phyloP scores from a whole-genome alignment of 768 basidiomycete species.

The Hericium rajendrae region DNA sequence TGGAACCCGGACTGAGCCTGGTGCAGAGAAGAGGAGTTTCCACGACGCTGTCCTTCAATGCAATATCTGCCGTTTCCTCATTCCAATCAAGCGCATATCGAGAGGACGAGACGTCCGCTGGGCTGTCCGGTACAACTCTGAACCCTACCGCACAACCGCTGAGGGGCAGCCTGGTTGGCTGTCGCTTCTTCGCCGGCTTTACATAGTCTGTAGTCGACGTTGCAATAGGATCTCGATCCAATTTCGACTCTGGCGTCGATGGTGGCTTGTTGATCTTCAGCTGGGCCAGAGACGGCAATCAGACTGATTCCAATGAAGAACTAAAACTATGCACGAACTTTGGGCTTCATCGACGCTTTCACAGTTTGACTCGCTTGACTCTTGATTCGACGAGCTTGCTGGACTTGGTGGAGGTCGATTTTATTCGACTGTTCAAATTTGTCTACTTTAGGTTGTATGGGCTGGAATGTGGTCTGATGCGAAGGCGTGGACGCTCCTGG shows the following conservation, averaged over 20 bases:
- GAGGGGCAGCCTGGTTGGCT: not conserved
- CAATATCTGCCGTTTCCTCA: too few species aligned
- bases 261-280: not conserved
- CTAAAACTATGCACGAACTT: not conserved
- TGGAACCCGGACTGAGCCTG: too few species aligned
- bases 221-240: too few species aligned
- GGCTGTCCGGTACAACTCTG: not conserved
- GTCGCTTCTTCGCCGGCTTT: not conserved
- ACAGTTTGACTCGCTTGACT: not conserved
- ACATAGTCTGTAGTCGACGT: not conserved
- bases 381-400: not conserved
- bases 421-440: too few species aligned
- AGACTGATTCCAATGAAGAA: not conserved
- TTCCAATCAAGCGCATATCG: too few species aligned
- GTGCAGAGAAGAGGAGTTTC: too few species aligned
- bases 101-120: too few species aligned
- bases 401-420: not conserved
- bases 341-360: not conserved
- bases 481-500: too few species aligned
- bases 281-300: not conserved
- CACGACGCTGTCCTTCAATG: too few species aligned
- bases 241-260: not conserved
- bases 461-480: too few species aligned
- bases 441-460: too few species aligned
- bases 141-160: not conserved